These are phyloP conservation scores for Phyllosticta citribraziliensis DNA, from an alignment of 2,329 filamentous ascomycete genomes.

Conservation along the genomic window DNA sequence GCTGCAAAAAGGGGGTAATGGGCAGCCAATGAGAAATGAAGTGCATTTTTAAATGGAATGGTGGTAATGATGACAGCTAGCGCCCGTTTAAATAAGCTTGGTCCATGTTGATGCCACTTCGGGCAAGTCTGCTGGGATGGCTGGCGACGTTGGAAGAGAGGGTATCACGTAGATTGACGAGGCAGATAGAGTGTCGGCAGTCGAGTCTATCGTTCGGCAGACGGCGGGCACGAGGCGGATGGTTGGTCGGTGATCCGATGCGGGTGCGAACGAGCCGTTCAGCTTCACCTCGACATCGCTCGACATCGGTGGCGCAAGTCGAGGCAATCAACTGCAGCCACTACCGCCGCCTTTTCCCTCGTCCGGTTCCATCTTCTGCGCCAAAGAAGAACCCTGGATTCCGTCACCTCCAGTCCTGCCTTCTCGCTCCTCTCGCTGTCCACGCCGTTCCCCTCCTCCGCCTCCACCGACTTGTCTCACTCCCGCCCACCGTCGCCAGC, in stretches of 20 bases:
- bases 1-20: background rate
- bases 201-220: background rate
- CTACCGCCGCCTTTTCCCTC: background rate
- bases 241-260: background rate
- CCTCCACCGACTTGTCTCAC: background rate
- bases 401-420: conserved; percentile 1
- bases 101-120: background rate
- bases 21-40: background rate
- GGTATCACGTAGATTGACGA: background rate
- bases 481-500: background rate
- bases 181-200: background rate
- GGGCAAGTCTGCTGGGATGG: background rate
- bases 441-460: background rate
- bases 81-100: background rate
- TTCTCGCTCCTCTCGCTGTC: background rate
- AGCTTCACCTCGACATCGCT: background rate
- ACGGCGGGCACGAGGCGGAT: background rate
- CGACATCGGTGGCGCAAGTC: background rate
- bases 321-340: background rate
- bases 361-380: background rate
- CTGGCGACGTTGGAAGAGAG: background rate
- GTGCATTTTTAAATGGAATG: background rate
- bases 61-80: background rate
- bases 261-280: background rate
- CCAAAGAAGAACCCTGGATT: background rate